A percentile compares a stretch with the other conserved stretches of the same genome.
These are phyloP conservation scores for Wickerhamiella hasegawae DNA, from an alignment of 805 yeast species.

Conservation along the genomic window DNA sequence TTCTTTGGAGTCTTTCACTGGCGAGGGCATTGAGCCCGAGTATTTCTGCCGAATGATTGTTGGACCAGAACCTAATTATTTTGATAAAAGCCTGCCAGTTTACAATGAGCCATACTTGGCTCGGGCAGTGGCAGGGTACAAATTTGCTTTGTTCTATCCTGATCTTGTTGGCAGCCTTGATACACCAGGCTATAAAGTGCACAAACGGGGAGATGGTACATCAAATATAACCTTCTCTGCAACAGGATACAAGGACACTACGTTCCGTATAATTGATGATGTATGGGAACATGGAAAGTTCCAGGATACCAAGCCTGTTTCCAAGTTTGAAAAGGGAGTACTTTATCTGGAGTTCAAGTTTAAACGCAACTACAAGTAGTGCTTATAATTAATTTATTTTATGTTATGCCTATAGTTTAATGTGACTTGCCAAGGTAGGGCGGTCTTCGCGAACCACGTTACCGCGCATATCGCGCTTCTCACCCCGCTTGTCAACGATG, in stretches of 20 bases:
- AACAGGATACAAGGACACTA: constrained; percentile 21
- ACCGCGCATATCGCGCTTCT: constrained; percentile 58
- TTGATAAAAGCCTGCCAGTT: constrained; percentile 15
- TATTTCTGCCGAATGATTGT: constrained; percentile 3
- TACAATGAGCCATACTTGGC: constrained; percentile 11
- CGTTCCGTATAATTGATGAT: constrained; percentile 21
- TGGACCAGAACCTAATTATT: constrained; percentile 5
- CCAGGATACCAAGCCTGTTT: constrained; percentile 16
- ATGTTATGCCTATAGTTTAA: constrained; percentile 21
- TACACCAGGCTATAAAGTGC: constrained; percentile 21
- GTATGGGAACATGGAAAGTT: constrained; percentile 22
- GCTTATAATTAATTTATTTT: constrained; percentile 1
- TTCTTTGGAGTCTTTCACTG: not conserved
- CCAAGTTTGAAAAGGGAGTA: constrained; percentile 23
- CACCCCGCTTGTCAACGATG: constrained; percentile 61
- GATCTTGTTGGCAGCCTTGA: constrained; percentile 13
- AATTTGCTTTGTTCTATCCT: constrained; percentile 23
- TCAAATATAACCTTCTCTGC: constrained; percentile 21
- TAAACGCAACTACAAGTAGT: constrained; percentile 11
- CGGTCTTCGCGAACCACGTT: constrained; percentile 34
- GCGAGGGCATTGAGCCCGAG: constrained; percentile 1
- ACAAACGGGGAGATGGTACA: constrained; percentile 13
- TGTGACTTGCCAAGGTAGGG: constrained; percentile 12
- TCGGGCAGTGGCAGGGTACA: constrained; percentile 21
- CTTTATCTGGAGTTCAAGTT: constrained; percentile 23